Evolutionary conservation across 768 basidiomycete species (phyloP).

Genomic region (Lactarius hengduanensis): DNA sequence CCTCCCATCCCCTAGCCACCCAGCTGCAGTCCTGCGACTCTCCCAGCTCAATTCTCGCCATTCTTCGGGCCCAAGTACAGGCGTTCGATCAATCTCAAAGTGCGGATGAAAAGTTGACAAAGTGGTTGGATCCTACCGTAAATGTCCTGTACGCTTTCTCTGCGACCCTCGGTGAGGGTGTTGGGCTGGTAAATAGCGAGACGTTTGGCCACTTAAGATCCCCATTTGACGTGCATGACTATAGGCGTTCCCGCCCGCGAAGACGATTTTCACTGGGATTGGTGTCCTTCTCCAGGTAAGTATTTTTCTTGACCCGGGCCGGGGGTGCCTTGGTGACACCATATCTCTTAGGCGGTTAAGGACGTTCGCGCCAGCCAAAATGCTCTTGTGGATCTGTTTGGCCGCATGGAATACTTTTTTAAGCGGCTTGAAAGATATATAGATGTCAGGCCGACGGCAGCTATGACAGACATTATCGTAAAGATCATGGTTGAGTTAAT

Average conservation of each 20-base stretch:
- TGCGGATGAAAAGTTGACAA: not conserved
- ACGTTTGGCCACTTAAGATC: not conserved
- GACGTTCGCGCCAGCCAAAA: not conserved
- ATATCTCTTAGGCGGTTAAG: not conserved
- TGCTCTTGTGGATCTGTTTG: not conserved
- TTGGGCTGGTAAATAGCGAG: not conserved
- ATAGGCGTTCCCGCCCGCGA: not conserved
- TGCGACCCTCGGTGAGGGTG: not conserved
- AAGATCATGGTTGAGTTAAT: not conserved
- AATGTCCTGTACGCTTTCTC: not conserved
- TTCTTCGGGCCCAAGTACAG: not conserved
- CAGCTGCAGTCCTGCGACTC: not conserved
- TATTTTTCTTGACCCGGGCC: too few species aligned
- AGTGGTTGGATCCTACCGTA: not conserved
- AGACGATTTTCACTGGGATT: not conserved
- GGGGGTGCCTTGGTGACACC: not conserved
- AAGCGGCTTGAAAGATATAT: not conserved
- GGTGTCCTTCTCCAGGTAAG: not conserved
- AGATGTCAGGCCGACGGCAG: not conserved
- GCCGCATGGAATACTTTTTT: not conserved
- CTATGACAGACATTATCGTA: not conserved
- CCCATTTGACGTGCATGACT: not conserved
- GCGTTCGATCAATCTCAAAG: not conserved
- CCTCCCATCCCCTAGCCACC: not conserved
- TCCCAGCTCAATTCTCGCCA: not conserved